Evolutionary conservation across 1,284 basidiomycete genomes (phyloP).

Genomic region (Ustilago tritici): DNA sequence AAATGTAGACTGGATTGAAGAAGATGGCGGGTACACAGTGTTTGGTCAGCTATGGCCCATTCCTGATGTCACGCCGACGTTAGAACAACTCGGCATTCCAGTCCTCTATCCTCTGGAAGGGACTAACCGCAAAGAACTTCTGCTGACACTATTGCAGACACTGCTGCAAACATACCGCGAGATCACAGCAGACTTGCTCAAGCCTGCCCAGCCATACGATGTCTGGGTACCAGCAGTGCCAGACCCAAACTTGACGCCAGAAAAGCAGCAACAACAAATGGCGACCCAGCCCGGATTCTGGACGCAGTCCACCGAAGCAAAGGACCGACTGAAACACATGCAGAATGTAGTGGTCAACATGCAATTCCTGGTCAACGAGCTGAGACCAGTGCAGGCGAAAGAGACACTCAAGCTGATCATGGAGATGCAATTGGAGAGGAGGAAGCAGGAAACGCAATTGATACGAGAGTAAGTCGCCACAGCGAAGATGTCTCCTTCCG

Average conservation of each 20-base stretch:
- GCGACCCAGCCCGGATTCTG: conserved; percentile 45
- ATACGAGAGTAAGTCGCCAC: conserved; percentile 43
- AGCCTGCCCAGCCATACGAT: conserved; percentile 61
- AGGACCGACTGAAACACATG: conserved; percentile 61
- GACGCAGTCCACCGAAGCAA: conserved; percentile 52
- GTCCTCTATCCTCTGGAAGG: conserved; percentile 50
- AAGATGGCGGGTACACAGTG: conserved; percentile 65
- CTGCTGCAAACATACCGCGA: conserved; percentile 65
- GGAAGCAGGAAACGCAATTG: conserved; percentile 53
- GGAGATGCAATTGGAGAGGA: conserved; percentile 55
- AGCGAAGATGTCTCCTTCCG: not conserved
- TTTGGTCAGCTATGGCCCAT: conserved; percentile 68
- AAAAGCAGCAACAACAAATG: conserved; percentile 41
- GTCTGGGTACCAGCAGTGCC: conserved; percentile 51
- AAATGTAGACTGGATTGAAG: conserved; percentile 65
- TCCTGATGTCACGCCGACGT: conserved; percentile 56
- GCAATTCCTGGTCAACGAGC: conserved; percentile 65
- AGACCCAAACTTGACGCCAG: conserved; percentile 31
- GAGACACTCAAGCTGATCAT: conserved; percentile 59
- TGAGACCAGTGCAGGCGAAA: conserved; percentile 62
- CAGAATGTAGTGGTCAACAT: conserved; percentile 66
- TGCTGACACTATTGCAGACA: conserved; percentile 65
- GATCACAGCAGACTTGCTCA: conserved; percentile 55
- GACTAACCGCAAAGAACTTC: conserved; percentile 41
- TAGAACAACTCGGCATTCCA: conserved; percentile 60